Percentiles rank a stretch among this genome's conserved stretches.
Conservation (phyloP, 148 eudicot species). For the Heliamphora exappendiculata region DNA sequence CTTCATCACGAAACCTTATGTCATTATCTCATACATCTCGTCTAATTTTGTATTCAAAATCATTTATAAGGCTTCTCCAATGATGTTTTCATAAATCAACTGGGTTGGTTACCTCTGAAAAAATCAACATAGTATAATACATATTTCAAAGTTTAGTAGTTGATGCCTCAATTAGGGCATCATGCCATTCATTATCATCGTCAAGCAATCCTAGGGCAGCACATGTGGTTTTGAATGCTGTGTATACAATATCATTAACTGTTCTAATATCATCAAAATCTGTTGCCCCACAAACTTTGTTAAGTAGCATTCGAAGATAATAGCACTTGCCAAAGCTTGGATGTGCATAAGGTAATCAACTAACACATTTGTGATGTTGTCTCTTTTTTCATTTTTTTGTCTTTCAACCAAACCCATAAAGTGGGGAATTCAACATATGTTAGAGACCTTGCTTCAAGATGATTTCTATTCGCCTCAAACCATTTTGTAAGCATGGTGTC, state of each 20-base stretch:
- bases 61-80: not conserved
- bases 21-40: not conserved
- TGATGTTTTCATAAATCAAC: not conserved
- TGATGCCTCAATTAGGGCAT: not conserved
- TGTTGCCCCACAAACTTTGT: not conserved
- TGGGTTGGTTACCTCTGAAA: not conserved
- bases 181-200: not conserved
- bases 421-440: not conserved
- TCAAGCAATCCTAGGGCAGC: not conserved
- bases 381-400: not conserved
- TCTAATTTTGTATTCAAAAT: too few species aligned
- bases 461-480: not conserved
- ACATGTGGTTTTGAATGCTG: too few species aligned
- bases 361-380: too few species aligned
- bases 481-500: not conserved
- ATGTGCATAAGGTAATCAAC: not conserved
- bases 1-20: not conserved
- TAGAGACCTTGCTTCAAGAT: not conserved
- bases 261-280: too few species aligned
- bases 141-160: not conserved
- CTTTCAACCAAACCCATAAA: not conserved
- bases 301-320: not conserved
- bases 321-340: not conserved
- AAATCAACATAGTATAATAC: not conserved
- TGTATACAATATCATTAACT: not conserved